Evolutionary conservation across 2,329 filamentous ascomycete genomes (phyloP).

Genomic region (Paraphaeosphaeria minitans): DNA sequence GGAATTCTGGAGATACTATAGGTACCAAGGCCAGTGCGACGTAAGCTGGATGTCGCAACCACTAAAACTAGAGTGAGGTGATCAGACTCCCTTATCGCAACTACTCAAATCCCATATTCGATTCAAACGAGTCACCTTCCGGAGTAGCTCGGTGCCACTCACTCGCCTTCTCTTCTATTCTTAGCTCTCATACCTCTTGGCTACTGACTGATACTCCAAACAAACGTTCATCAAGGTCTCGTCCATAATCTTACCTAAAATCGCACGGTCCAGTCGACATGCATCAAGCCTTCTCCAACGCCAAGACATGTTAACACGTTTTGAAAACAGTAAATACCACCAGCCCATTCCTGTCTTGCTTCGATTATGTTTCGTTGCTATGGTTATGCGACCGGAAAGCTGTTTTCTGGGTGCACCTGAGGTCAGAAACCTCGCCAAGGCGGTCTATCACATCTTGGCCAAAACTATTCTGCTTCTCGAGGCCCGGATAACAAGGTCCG

Average conservation of each 20-base stretch:
- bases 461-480: constrained; percentile 30
- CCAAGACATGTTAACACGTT: constrained; percentile 17
- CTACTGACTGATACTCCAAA: background rate
- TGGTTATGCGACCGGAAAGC: constrained; percentile 14
- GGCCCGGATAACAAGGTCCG: constrained; percentile 19
- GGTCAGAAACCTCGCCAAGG: constrained; percentile 23
- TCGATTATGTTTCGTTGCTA: constrained; percentile 32
- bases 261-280: constrained; percentile 6
- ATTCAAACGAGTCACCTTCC: background rate
- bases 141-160: constrained; percentile 6
- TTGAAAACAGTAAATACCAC: constrained; percentile 26
- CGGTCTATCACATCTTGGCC: constrained; percentile 37
- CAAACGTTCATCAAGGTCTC: background rate
- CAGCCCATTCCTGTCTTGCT: constrained; percentile 25
- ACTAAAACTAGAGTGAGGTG: background rate
- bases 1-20: background rate
- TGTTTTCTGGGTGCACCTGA: constrained; percentile 20
- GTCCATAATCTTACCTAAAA: constrained; percentile 13
- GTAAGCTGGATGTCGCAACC: background rate
- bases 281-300: constrained; percentile 13
- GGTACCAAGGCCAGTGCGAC: too few species aligned
- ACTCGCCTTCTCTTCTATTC: constrained; percentile 3
- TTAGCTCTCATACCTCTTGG: constrained; percentile 1
- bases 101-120: constrained; percentile 7
- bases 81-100: background rate